phyloP scores from a whole-genome alignment of 139 green algal genomes.

The Chlamydomonas sp. region DNA sequence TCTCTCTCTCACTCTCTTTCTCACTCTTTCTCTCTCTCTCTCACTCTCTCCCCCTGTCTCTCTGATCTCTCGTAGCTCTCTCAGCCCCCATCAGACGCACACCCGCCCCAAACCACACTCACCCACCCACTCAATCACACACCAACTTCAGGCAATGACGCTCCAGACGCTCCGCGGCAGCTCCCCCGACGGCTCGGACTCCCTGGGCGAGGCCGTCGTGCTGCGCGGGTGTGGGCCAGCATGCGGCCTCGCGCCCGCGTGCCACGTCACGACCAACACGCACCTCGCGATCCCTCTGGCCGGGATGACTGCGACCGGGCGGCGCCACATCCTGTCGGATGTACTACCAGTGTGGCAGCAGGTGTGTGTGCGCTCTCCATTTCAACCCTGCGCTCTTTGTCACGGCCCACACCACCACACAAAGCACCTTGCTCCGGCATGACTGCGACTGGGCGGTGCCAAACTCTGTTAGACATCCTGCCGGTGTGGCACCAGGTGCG shows the following conservation, averaged over 20 bases:
- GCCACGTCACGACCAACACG: conserved; percentile 24
- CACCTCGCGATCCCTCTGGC: conserved; percentile 26
- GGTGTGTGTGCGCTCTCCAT: conserved; percentile 12
- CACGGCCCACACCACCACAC: too few relatives aligned
- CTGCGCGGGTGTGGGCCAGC: conserved; percentile 17
- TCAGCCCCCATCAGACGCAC: too few relatives aligned
- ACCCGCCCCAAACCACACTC: too few relatives aligned
- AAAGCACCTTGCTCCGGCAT: conserved; percentile 19
- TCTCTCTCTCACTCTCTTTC: too few relatives aligned
- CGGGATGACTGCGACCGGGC: conserved; percentile 17
- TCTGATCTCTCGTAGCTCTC: too few relatives aligned
- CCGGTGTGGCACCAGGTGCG: conserved; percentile 27
- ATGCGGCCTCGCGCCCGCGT: conserved; percentile 23
- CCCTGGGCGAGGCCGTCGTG: conserved; percentile 28
- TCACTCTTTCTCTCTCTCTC: too few relatives aligned
- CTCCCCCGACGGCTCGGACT: neutral
- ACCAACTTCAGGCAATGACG: conserved; percentile 20
- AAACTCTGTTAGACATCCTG: conserved; percentile 23
- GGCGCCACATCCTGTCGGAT: neutral
- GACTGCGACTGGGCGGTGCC: conserved; percentile 17
- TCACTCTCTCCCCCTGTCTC: too few relatives aligned
- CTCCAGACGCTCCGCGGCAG: conserved; percentile 23
- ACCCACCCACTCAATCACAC: too few relatives aligned
- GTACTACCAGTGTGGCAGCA: conserved; percentile 34
- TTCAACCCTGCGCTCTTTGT: too few relatives aligned